Evolutionary conservation across 768 basidiomycete species (phyloP), one percentile per base, ranked within the genome.

Genomic region (Paxillus ammoniavirescens): DNA sequence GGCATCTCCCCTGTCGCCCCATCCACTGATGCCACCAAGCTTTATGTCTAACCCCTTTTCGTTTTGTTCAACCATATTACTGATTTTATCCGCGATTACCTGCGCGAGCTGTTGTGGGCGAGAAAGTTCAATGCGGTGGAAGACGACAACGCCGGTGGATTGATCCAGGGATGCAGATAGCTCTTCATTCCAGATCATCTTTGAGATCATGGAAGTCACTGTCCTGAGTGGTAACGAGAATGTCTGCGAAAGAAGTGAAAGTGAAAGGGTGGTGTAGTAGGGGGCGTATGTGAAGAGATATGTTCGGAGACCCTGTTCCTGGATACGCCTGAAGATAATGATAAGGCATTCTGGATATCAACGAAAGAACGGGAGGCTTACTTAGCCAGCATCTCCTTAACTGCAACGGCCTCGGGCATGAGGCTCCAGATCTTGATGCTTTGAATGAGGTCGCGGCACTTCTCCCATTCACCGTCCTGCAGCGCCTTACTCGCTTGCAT

Each of bases 151-250:
- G 36, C 86, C 88, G 21, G 86, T 86, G 15, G 91, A 87, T 66
- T 91, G 93, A 69, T 98, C 97, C 50, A 98, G 78, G 14, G 94
- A 95, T 3, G 96, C 97, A 1, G 89, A 79, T 10, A 99, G 77
- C 65, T 98, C 94, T 64, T 98, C 97, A 64, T 81, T 93, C 93
- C 95, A 98, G 62, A 98, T 97, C 97, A 99, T 98, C 72, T 94
- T 92, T 26, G 92, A 95, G 38, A 98, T 90, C 60, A 97, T 84
- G 23, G 67, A 69, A 0, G 88, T 93, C 4, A 98, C 92, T 4
- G 86, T 75, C 40, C 88, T 82, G 46, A 87, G 72, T 4, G 95
- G 82, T 30, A 98, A 77, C 8, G 86, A 86, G 75, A 98, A 98
- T 1, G 93, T 95, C 44, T 83, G 80, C 9, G 95, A 87, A 33